Evolutionary conservation across 2,329 filamentous ascomycete genomes (phyloP).

Genomic region (Diplodia scrobiculata): DNA sequence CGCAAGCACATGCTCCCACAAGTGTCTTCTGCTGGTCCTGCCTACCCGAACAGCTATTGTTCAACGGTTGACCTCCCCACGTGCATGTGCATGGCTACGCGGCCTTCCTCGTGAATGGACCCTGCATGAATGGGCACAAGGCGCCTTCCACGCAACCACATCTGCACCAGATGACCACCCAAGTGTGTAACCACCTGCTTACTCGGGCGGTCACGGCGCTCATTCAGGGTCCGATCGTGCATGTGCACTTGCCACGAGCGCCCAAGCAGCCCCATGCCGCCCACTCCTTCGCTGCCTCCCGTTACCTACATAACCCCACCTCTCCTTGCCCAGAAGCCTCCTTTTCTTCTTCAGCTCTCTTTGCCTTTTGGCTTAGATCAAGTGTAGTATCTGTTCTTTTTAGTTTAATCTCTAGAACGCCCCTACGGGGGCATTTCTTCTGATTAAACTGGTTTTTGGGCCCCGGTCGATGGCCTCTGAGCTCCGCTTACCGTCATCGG

Average conservation of each 20-base stretch:
- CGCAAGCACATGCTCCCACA: too few relatives aligned
- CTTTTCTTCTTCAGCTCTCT: conserved; percentile 19
- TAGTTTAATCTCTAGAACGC: conserved; percentile 18
- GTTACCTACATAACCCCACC: background rate
- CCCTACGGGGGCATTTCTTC: conserved; percentile 12
- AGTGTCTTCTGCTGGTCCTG: too few relatives aligned
- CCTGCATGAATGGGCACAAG: background rate
- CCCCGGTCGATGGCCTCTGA: conserved; percentile 61
- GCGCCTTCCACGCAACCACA: background rate
- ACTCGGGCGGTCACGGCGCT: background rate
- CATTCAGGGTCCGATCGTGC: background rate
- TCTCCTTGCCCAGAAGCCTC: background rate
- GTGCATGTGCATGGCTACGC: too few relatives aligned
- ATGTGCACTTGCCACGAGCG: background rate
- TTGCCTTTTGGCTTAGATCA: conserved; percentile 26
- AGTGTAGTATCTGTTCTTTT: conserved; percentile 25
- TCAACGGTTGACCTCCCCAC: too few relatives aligned
- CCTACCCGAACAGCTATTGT: background rate
- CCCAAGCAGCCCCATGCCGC: background rate
- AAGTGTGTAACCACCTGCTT: background rate
- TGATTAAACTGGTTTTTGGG: conserved; percentile 61
- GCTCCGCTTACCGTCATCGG: conserved; percentile 66
- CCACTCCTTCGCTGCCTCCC: background rate
- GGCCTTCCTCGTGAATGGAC: background rate
- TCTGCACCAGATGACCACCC: background rate